phyloP scores from a whole-genome alignment of 176 grass and related monocot species.

The Hordeum vulgare region MorexV3_pseudomolecules_assembly NC_058521.1:481342920-481343419 shows the following conservation, averaged over 20 bases:
- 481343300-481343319: background rate
- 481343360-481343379: background rate
- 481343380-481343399: background rate
- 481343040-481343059: no score
- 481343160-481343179: background rate
- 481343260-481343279: background rate
- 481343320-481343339: background rate
- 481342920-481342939: no score
- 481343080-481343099: no score
- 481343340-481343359: background rate
- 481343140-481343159: background rate
- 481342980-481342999: no score
- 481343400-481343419: background rate
- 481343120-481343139: background rate
- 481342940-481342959: no score
- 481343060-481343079: no score
- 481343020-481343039: no score
- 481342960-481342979: no score
- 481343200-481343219: background rate
- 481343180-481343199: background rate
- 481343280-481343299: background rate
- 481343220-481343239: background rate
- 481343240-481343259: background rate
- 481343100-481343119: no score
- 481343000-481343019: no score